Evolutionary conservation across 1,284 basidiomycete genomes (phyloP).

Genomic region (Inonotus obliquus): DNA sequence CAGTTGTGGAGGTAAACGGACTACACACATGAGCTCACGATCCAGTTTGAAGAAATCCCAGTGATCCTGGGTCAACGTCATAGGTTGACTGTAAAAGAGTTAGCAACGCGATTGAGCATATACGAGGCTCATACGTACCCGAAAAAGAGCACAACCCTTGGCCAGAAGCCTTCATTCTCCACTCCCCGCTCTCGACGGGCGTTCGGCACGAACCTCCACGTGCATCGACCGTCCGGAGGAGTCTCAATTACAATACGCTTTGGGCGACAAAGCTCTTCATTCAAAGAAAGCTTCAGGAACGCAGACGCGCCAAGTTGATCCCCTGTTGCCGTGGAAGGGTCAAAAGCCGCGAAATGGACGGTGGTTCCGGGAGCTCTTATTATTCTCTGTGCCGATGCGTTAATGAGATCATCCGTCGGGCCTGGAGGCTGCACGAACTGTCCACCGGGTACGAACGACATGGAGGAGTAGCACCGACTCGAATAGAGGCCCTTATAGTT

Average conservation of each 20-base stretch:
- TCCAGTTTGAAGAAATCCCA: slow-evolving; percentile 83
- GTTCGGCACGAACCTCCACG: slow-evolving; percentile 72
- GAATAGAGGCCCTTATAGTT: neutral
- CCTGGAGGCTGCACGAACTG: neutral
- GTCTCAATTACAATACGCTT: slow-evolving; percentile 71
- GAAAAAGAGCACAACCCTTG: slow-evolving; percentile 57
- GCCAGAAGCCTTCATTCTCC: slow-evolving; percentile 63
- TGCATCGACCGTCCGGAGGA: slow-evolving; percentile 42
- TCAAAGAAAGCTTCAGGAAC: slow-evolving; percentile 36
- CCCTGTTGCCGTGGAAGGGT: slow-evolving; percentile 57
- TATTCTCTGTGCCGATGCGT: neutral
- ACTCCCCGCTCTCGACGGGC: slow-evolving; percentile 53
- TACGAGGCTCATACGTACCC: slow-evolving; percentile 44
- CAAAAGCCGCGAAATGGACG: slow-evolving; percentile 63
- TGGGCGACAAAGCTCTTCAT: slow-evolving; percentile 46
- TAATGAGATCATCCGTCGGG: neutral
- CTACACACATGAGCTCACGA: slow-evolving; percentile 57
- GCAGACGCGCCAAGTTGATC: slow-evolving; percentile 26
- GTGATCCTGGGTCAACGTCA: slow-evolving; percentile 60
- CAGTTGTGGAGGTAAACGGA: slow-evolving; percentile 41
- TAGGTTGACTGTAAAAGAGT: slow-evolving; percentile 36
- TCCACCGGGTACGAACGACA: neutral
- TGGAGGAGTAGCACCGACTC: neutral
- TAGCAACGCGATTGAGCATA: neutral
- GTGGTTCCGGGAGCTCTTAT: slow-evolving; percentile 42